Percentiles rank a stretch among this genome's conserved stretches.
Evolutionary conservation across 768 basidiomycete species (phyloP).

Genomic region (Cyclocybe cylindracea): DNA sequence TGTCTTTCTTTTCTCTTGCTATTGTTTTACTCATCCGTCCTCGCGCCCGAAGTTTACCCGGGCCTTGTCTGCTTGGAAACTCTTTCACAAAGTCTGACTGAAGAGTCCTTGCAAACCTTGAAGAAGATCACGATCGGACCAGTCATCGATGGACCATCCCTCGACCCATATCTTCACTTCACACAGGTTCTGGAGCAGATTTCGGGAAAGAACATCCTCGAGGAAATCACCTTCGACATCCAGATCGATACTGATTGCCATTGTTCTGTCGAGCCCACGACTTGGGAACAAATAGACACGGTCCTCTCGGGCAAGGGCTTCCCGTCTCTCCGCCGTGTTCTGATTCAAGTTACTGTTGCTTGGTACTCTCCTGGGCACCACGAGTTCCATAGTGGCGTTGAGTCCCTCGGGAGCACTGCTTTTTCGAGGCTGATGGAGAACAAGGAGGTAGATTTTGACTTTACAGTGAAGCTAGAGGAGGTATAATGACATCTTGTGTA

Average conservation of each 20-base stretch:
- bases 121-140: background rate
- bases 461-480: conserved; percentile 4
- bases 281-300: conserved; percentile 4
- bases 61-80: background rate
- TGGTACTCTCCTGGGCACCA: background rate
- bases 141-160: background rate
- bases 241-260: conserved; percentile 2
- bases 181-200: conserved; percentile 5
- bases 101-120: conserved; percentile 1
- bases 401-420: conserved; percentile 1
- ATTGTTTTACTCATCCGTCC: background rate
- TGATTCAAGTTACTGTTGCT: background rate
- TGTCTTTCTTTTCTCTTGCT: no score
- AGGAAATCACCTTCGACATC: background rate
- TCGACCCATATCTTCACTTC: conserved; percentile 7
- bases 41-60: background rate
- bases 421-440: conserved; percentile 3
- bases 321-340: background rate
- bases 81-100: background rate
- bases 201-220: conserved; percentile 3
- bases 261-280: conserved; percentile 4
- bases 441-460: conserved; percentile 4
- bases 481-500: background rate
- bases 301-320: background rate
- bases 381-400: conserved; percentile 4